phyloP scores from a whole-genome alignment of 2,329 filamentous ascomycete genomes.

The Neoarthrinium moseri region DNA sequence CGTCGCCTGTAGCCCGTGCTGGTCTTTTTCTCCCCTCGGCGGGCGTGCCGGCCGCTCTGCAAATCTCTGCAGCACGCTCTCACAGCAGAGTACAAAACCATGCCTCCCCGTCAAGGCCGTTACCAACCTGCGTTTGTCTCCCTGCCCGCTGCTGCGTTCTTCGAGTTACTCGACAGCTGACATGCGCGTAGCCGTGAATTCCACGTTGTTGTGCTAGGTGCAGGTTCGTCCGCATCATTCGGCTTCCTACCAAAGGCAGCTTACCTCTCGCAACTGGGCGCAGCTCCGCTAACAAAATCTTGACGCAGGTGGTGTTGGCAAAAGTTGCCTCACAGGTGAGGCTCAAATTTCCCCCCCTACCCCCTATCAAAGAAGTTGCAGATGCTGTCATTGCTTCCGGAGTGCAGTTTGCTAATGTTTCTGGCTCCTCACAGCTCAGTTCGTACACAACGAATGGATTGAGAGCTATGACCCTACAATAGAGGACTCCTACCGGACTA shows the following conservation, averaged over 20 bases:
- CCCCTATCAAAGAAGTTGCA: no score
- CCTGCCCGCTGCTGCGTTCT: conserved; percentile 4
- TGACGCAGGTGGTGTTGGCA: conserved; percentile 77
- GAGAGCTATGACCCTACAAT: conserved; percentile 82
- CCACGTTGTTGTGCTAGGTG: conserved; percentile 78
- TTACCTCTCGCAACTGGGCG: conserved; percentile 14
- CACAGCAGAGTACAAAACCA: conserved; percentile 11
- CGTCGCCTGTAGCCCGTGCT: not conserved
- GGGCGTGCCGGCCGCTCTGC: not conserved
- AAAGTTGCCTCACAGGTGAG: conserved; percentile 87
- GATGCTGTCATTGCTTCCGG: conserved; percentile 2
- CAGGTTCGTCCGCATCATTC: conserved; percentile 53
- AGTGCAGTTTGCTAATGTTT: conserved; percentile 2
- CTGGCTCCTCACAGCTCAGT: conserved; percentile 64
- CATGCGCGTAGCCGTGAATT: conserved; percentile 64
- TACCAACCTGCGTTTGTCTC: conserved; percentile 30
- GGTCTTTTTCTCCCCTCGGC: not conserved
- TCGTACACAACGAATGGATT: conserved; percentile 92
- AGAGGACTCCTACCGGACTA: conserved; percentile 74
- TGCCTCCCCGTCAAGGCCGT: conserved; percentile 26
- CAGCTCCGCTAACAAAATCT: conserved; percentile 10
- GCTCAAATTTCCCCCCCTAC: no score
- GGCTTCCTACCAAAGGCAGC: conserved; percentile 7
- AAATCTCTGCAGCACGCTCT: not conserved
- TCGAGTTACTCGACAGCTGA: conserved; percentile 20